A percentile compares a stretch with the other conserved stretches of the same genome.
These are phyloP conservation scores for Cornus kousa DNA, from an alignment of 148 eudicot genomes.

Conservation along the genomic window DNA sequence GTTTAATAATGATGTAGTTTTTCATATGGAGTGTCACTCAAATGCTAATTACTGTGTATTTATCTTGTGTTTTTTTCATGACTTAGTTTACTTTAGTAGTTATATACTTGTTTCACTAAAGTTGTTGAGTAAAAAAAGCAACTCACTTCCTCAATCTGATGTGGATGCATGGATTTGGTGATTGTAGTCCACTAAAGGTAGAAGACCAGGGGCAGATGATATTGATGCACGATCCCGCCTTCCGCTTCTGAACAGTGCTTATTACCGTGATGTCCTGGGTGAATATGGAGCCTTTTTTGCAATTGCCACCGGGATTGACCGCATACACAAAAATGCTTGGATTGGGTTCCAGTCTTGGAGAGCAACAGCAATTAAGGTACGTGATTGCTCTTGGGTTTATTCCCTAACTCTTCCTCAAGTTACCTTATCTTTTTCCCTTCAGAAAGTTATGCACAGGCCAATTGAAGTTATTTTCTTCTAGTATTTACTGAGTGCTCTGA, in stretches of 20 bases:
- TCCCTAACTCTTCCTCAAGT: not conserved
- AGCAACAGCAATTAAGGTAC: constrained; percentile 74
- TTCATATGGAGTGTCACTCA: not conserved
- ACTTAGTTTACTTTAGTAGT: not conserved
- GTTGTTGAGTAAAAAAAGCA: not conserved
- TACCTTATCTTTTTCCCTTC: not conserved
- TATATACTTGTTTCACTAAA: not conserved
- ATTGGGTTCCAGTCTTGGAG: constrained; percentile 99
- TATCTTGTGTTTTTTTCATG: not conserved
- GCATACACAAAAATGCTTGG: constrained; percentile 91
- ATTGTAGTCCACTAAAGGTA: constrained; percentile 67
- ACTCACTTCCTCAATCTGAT: constrained; percentile 2
- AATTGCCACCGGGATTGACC: constrained; percentile 76
- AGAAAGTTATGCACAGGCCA: not conserved
- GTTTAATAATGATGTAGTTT: not conserved
- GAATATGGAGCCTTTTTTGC: constrained; percentile 90
- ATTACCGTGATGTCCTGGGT: constrained; percentile 74
- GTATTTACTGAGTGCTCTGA: not conserved
- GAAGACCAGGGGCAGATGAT: constrained; percentile 77
- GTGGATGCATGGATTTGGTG: constrained; percentile 1
- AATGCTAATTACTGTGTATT: not conserved
- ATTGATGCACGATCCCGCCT: constrained; percentile 90
- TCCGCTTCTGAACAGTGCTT: constrained; percentile 57
- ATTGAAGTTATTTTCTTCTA: not conserved
- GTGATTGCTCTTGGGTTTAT: not conserved